Evolutionary conservation across 2,329 filamentous ascomycete genomes (phyloP).

Genomic region (Talaromyces piceae): DNA sequence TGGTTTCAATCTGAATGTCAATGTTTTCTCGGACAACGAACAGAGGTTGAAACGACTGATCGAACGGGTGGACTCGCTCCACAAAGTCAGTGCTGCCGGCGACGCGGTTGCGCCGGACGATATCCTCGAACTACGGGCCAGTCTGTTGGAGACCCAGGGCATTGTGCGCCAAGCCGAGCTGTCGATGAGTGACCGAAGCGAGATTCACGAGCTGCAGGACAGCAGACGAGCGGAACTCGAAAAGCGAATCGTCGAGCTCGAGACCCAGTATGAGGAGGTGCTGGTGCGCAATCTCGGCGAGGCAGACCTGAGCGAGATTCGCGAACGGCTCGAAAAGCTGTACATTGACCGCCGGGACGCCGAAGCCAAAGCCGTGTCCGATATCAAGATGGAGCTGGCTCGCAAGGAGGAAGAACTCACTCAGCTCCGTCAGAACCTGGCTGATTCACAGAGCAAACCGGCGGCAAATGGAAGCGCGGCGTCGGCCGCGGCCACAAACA

Average conservation of each 20-base stretch:
- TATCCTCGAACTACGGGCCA: constrained; percentile 66
- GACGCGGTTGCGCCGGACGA: constrained; percentile 77
- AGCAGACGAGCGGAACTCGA: constrained; percentile 66
- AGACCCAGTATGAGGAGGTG: constrained; percentile 77
- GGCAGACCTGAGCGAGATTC: constrained; percentile 75
- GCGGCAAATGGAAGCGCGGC: constrained; percentile 54
- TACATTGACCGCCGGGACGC: constrained; percentile 68
- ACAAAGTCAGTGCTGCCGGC: constrained; percentile 68
- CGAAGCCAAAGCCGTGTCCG: constrained; percentile 65
- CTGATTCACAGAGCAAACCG: constrained; percentile 53
- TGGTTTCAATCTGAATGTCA: constrained; percentile 86
- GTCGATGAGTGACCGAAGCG: constrained; percentile 65
- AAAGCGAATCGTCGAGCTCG: constrained; percentile 62
- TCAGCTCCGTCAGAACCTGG: constrained; percentile 71
- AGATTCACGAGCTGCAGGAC: constrained; percentile 57
- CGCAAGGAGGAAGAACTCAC: constrained; percentile 75
- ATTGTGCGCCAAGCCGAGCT: constrained; percentile 89
- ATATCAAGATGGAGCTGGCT: constrained; percentile 66
- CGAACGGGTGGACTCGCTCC: constrained; percentile 69
- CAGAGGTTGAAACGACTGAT: constrained; percentile 76
- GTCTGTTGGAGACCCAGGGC: constrained; percentile 80
- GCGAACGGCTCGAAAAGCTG: constrained; percentile 66
- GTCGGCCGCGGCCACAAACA: constrained; percentile 60
- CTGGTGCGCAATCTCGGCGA: constrained; percentile 72
- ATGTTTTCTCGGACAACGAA: constrained; percentile 92